Base-by-base conservation (phyloP, 306 rosid species). In the Sicyos edulis region DNA sequence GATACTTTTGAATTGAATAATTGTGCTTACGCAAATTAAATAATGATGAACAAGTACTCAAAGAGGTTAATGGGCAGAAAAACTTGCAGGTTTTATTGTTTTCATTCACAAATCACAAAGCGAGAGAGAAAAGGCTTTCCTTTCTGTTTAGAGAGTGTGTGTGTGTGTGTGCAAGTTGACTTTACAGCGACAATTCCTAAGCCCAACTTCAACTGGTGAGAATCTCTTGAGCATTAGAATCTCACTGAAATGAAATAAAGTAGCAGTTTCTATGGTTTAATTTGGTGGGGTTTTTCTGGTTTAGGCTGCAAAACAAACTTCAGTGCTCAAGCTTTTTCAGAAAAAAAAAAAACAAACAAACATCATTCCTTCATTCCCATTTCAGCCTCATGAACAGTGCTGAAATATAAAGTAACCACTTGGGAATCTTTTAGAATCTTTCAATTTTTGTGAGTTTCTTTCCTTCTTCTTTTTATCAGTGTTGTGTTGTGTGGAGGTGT, bases 101-200 rank as follows among this genome's bases (percentile, higher is more conserved):
- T 66, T 47, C 11, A 21, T 55, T 42, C 54, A 40, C 45, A 45
- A 16, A 70, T 44, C 9, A 59, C 68, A 75, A 62, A 55, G 79
- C 74, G 37, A 66, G 34, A 14, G 49, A 72, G 59, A 26, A 61
- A 32, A 22, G 61, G 84, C 16, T 29, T 10, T 29, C 20, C 3
- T 29, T 15, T 29, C 63, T 13, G 37, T 32, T 40, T 8, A 7
- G 45, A 40, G 45, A 40, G 45, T 10, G 0, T 16, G 5, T 75
- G 54, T 40, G 10, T 62, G 40, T 74, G 12, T 12, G 5, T 75
- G 54, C 50, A 22, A 55, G 83, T 80, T 85, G 91, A 89, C 96
- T 86, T 84, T 57, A 5, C 73, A 32, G 24, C 63, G 75, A 67
- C 80, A 68, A 76, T 61, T 78, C 70, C 86, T 64, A 73, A 17